A percentile compares a stretch with the other conserved stretches of the same genome.
These are phyloP conservation scores for Arachnopeziza araneosa DNA, from an alignment of 2,329 filamentous ascomycete species.

Conservation along the genomic window DNA sequence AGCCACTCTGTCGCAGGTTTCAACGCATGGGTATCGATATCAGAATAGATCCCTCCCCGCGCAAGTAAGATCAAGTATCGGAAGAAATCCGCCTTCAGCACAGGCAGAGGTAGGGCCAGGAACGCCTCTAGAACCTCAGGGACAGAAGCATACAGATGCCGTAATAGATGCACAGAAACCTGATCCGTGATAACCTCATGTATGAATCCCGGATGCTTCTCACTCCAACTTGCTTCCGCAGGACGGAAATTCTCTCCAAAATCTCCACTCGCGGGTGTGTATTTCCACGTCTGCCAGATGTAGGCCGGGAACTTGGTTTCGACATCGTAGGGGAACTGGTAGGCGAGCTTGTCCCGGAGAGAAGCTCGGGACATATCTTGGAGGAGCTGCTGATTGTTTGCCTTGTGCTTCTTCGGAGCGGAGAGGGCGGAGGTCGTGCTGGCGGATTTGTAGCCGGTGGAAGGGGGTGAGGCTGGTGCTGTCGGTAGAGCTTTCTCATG, in stretches of 20 bases:
- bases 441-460: constrained; percentile 2
- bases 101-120: constrained; percentile 63
- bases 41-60: constrained; percentile 77
- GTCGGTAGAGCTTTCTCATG: constrained; percentile 34
- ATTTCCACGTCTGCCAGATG: constrained; percentile 99
- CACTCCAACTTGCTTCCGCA: constrained; percentile 84
- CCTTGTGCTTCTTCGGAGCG: constrained; percentile 10
- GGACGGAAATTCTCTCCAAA: constrained; percentile 73
- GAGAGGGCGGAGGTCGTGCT: background rate
- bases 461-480: constrained; percentile 5
- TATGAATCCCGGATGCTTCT: constrained; percentile 82
- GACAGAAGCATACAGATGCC: constrained; percentile 78
- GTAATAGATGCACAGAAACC: constrained; percentile 73
- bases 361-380: constrained; percentile 64
- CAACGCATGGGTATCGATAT: constrained; percentile 87
- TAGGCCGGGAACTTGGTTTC: constrained; percentile 89
- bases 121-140: constrained; percentile 78
- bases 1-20: constrained; percentile 85
- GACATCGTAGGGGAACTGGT: constrained; percentile 90
- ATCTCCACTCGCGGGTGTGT: constrained; percentile 66
- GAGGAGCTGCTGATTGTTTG: constrained; percentile 19
- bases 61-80: constrained; percentile 68
- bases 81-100: constrained; percentile 72
- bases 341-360: constrained; percentile 75
- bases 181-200: constrained; percentile 96